Evolutionary conservation across 2,329 filamentous ascomycete species (phyloP).

Genomic region (Bretziella fagacearum): DNA sequence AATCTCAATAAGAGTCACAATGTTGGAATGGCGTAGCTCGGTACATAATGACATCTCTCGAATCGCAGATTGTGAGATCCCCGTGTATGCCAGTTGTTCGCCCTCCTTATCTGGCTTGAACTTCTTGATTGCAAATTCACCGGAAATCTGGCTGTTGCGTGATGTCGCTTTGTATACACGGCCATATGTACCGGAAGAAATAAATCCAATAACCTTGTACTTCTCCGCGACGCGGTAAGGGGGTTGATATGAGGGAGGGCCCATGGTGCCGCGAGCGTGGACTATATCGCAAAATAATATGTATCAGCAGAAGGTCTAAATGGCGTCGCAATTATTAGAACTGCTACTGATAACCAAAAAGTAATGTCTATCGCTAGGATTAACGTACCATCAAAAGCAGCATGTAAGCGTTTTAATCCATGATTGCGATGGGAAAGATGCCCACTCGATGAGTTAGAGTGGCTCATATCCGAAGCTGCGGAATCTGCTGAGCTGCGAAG

Average conservation of each 20-base stretch:
- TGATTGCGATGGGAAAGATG: no score
- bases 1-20: slow-evolving; percentile 84
- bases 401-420: no score
- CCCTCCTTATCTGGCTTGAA: slow-evolving; percentile 99
- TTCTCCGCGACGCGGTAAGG: slow-evolving; percentile 83
- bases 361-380: no score
- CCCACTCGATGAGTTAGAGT: no score
- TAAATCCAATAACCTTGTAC: slow-evolving; percentile 95
- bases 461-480: no score
- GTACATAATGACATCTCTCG: slow-evolving; percentile 96
- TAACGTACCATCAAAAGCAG: no score
- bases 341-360: no score
- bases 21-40: slow-evolving; percentile 73
- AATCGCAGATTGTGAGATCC: slow-evolving; percentile 91
- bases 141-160: slow-evolving; percentile 37
- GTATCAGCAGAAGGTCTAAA: no score
- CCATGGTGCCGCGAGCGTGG: slow-evolving; percentile 7
- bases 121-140: slow-evolving; percentile 97
- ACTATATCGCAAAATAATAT: no score
- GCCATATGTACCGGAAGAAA: slow-evolving; percentile 94
- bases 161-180: slow-evolving; percentile 90
- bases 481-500: no score
- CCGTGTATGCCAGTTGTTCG: slow-evolving; percentile 84
- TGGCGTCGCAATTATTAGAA: no score
- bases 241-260: slow-evolving; percentile 35